Conservation (phyloP, 1,284 basidiomycete species). For the Cystobasidiaceae sp. region DNA sequence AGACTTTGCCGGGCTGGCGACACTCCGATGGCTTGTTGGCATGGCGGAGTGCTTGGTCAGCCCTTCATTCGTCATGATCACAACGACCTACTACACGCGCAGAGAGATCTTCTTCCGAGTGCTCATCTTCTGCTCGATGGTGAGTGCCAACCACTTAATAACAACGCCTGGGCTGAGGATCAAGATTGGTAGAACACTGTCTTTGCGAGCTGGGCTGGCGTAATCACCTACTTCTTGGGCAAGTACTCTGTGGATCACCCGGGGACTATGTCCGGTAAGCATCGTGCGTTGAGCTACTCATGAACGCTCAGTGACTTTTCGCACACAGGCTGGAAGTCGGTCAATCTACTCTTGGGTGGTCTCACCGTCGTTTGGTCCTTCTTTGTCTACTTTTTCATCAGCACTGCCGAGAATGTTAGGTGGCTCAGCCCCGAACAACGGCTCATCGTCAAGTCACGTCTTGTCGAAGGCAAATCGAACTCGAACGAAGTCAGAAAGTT, state of each 20-base stretch:
- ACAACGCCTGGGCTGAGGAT: background rate
- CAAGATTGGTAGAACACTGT: conserved; percentile 10
- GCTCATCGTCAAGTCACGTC: background rate
- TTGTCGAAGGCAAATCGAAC: background rate
- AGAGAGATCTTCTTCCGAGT: conserved; percentile 22
- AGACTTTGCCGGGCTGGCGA: conserved; percentile 40
- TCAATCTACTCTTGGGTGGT: conserved; percentile 15
- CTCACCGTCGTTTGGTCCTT: conserved; percentile 2
- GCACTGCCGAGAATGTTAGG: background rate
- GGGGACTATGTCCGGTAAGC: background rate
- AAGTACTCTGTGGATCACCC: background rate
- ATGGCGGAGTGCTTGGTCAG: conserved; percentile 36
- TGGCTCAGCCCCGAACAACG: background rate
- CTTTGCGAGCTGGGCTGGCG: background rate
- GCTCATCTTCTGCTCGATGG: background rate
- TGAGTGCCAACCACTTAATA: background rate
- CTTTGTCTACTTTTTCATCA: conserved; percentile 3
- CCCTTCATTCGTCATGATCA: conserved; percentile 24
- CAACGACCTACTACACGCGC: conserved; percentile 41
- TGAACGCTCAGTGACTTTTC: too few species aligned
- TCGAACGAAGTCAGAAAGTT: background rate
- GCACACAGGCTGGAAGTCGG: conserved; percentile 18
- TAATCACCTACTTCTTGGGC: conserved; percentile 7
- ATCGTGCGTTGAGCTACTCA: too few species aligned
- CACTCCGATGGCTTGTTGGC: conserved; percentile 41